A percentile compares a stretch with the other conserved stretches of the same genome.
Evolutionary conservation across 1,284 basidiomycete species (phyloP).

Genomic region (Apiotrichum sp.): DNA sequence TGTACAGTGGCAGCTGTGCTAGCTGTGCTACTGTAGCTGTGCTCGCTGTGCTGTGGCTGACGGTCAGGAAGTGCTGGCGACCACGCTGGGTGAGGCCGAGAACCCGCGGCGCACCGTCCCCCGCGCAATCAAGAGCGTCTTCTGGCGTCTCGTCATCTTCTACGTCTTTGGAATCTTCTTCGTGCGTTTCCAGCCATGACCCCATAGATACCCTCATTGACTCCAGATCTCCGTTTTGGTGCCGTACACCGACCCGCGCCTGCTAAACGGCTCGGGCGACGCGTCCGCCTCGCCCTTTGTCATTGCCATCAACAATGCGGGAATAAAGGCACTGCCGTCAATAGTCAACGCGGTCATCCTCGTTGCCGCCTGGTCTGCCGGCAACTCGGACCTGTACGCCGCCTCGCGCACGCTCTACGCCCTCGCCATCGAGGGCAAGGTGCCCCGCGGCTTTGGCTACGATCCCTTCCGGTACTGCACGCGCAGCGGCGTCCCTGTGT

Average conservation of each 20-base stretch:
- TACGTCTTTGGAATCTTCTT: conserved; percentile 47
- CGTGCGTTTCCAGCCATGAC: not conserved
- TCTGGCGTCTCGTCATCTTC: conserved; percentile 70
- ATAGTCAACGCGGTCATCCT: conserved; percentile 54
- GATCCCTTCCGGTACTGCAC: conserved; percentile 51
- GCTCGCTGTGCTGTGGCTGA: too few species aligned
- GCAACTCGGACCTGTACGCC: conserved; percentile 72
- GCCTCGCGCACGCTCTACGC: conserved; percentile 78
- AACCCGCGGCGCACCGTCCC: conserved; percentile 72
- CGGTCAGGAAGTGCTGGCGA: not conserved
- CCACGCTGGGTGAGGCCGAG: conserved; percentile 51
- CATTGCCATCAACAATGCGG: conserved; percentile 70
- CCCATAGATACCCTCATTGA: too few species aligned
- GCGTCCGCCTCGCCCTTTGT: conserved; percentile 64
- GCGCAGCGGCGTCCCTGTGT: conserved; percentile 64
- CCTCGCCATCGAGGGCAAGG: conserved; percentile 68
- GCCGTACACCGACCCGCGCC: conserved; percentile 59
- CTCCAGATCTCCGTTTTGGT: conserved; percentile 65
- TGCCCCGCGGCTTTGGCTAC: conserved; percentile 48
- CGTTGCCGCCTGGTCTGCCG: conserved; percentile 63
- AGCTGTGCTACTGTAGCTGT: too few species aligned
- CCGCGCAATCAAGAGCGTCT: conserved; percentile 71
- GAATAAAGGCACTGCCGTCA: conserved; percentile 59
- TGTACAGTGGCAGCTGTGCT: too few species aligned
- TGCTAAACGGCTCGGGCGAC: conserved; percentile 54